Evolutionary conservation across 495 filamentous ascomycete genomes (phyloP).

Genomic region (Penicillium chermesinum): DNA sequence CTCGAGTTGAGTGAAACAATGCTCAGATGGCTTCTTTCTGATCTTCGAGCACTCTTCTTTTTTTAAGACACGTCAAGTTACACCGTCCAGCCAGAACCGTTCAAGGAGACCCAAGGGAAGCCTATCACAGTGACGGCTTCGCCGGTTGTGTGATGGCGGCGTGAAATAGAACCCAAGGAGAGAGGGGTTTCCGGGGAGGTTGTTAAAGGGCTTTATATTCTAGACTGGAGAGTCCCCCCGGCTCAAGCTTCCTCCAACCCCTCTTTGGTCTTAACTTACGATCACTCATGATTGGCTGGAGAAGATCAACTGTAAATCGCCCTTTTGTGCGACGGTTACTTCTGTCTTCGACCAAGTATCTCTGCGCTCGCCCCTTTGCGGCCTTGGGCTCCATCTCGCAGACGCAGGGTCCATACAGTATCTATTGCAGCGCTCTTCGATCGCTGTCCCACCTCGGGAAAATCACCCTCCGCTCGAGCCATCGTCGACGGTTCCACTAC

Average conservation of each 20-base stretch:
- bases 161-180: constrained; percentile 3
- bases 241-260: neutral
- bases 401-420: constrained; percentile 18
- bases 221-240: neutral
- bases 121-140: constrained; percentile 12
- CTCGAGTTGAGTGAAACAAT: neutral
- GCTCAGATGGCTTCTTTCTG: no score
- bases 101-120: constrained; percentile 1
- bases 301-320: neutral
- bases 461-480: constrained; percentile 10
- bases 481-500: constrained; percentile 7
- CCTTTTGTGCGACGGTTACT: constrained; percentile 20
- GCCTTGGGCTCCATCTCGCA: no score
- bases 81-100: constrained; percentile 10
- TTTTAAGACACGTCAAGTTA: constrained; percentile 23
- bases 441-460: constrained; percentile 25
- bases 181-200: neutral
- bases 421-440: constrained; percentile 14
- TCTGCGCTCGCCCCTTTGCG: neutral
- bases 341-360: neutral
- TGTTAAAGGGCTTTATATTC: constrained; percentile 5
- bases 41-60: no score
- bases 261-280: neutral
- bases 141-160: constrained; percentile 14
- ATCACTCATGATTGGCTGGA: neutral